These are phyloP conservation scores for Sindora glabra DNA, from an alignment of 306 rosid species.

Conservation along the genomic window DNA sequence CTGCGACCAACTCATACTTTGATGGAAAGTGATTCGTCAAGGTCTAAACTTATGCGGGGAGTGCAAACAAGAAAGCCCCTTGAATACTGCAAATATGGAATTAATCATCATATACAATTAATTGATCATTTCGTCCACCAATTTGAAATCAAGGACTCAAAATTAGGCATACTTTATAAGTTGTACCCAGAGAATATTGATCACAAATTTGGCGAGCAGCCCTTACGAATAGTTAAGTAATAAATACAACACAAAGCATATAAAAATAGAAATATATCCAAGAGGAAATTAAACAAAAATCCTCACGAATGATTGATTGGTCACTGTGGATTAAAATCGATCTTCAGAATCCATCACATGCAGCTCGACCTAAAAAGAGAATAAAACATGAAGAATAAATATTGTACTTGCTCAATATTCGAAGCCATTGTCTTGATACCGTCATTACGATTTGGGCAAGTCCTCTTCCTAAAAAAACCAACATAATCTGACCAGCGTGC, in stretches of 20 bases:
- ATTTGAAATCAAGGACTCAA: too few species aligned
- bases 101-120: too few species aligned
- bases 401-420: constrained; percentile 38
- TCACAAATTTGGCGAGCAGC: not conserved
- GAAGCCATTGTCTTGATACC: constrained; percentile 26
- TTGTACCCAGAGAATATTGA: too few species aligned
- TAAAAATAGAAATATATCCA: not conserved
- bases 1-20: too few species aligned
- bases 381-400: not conserved
- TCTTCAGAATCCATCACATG: not conserved
- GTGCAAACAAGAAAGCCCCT: too few species aligned
- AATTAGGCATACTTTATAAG: too few species aligned
- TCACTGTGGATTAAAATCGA: constrained; percentile 1
- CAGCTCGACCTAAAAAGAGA: not conserved
- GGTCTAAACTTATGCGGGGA: too few species aligned
- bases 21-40: too few species aligned
- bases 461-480: constrained; percentile 2
- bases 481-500: constrained; percentile 19
- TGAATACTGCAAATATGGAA: too few species aligned
- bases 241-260: not conserved
- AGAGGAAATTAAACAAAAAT: too few species aligned
- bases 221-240: not conserved
- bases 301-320: constrained; percentile 28
- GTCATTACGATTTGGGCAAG: constrained; percentile 35
- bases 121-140: not conserved